A percentile compares a stretch with the other conserved stretches of the same genome.
These are phyloP conservation scores for Simmondsia chinensis DNA, from an alignment of 148 eudicot species.

Conservation along the genomic window DNA sequence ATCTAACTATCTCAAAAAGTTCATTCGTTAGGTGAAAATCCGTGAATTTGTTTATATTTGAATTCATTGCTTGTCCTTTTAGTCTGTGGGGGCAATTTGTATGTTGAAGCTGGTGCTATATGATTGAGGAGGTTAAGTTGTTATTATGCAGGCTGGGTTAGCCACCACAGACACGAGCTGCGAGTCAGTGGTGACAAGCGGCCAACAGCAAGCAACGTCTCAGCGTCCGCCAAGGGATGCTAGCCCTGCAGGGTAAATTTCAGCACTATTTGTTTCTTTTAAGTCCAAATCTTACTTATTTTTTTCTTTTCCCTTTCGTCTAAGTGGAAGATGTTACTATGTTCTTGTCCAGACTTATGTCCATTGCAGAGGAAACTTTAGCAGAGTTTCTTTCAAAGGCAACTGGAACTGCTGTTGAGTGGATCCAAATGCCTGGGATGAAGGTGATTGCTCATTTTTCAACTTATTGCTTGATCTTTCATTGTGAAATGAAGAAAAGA, in stretches of 20 bases:
- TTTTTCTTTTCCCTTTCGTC: neutral
- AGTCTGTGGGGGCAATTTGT: no score
- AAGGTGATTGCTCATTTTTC: conserved; percentile 20
- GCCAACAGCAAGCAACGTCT: conserved; percentile 27
- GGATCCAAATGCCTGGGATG: conserved; percentile 57
- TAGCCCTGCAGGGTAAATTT: conserved; percentile 29
- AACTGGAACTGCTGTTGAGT: conserved; percentile 54
- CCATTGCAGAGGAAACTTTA: conserved; percentile 44
- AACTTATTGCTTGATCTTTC: neutral
- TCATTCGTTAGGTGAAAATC: no score
- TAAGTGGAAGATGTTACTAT: neutral
- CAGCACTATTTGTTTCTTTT: neutral
- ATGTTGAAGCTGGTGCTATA: no score
- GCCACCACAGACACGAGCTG: conserved; percentile 38
- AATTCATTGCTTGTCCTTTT: no score
- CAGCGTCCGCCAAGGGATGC: conserved; percentile 25
- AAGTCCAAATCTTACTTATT: no score
- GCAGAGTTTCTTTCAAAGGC: conserved; percentile 55
- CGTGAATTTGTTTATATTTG: no score
- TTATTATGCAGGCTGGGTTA: conserved; percentile 16
- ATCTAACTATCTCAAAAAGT: no score
- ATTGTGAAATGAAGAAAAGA: no score
- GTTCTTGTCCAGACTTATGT: conserved; percentile 29
- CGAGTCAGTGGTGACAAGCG: conserved; percentile 39
- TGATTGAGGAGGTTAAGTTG: neutral